phyloP scores from a whole-genome alignment of 352 stramenopile genomes.

The Nothophytophthora sp. region DNA sequence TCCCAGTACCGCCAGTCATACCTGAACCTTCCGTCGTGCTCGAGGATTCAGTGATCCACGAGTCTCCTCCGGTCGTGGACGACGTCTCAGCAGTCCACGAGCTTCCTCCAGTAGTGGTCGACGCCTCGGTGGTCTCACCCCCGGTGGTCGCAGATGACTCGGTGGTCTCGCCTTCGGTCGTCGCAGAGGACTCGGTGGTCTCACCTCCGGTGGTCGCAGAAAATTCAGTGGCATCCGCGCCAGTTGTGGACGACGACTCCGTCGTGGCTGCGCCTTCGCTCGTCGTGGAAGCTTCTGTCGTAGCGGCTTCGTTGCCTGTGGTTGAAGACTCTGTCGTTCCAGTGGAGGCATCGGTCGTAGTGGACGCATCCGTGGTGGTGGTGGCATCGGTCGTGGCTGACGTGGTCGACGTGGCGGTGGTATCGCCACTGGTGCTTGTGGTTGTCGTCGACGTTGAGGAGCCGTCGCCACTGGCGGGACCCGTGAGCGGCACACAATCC shows the following conservation, averaged over 20 bases:
- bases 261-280: neutral
- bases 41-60: slow-evolving; percentile 2
- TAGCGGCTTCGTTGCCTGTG: neutral
- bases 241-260: too few relatives aligned
- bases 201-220: too few relatives aligned
- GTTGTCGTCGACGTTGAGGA: slow-evolving; percentile 18
- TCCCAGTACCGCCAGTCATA: neutral
- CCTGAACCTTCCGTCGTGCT: slow-evolving; percentile 7
- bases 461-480: slow-evolving; percentile 6
- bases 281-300: slow-evolving; percentile 1
- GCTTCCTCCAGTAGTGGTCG: slow-evolving; percentile 2
- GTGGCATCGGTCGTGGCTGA: neutral
- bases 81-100: slow-evolving; percentile 8
- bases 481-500: slow-evolving; percentile 35
- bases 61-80: slow-evolving; percentile 1
- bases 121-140: neutral
- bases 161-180: too few relatives aligned
- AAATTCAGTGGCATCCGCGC: too few relatives aligned
- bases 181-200: too few relatives aligned
- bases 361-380: neutral
- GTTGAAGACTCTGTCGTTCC: slow-evolving; percentile 1
- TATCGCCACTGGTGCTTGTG: neutral
- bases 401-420: slow-evolving; percentile 1
- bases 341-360: neutral
- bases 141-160: neutral